Conservation (phyloP, 179 eudicot genomes). For the Camellia oleifera region DNA sequence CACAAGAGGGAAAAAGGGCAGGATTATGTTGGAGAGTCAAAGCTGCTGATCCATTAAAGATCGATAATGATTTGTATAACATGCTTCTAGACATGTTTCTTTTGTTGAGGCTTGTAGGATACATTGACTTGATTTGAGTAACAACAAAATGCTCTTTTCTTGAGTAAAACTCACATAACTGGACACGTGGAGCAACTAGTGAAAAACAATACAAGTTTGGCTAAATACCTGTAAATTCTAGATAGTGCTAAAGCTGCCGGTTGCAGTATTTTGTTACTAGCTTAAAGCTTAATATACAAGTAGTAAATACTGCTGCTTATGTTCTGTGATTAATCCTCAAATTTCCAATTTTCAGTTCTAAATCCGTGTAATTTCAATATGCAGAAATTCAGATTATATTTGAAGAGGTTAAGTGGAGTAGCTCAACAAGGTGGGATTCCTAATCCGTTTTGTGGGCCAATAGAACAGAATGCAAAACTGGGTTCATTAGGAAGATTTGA, state of each 20-base stretch:
- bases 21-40: background rate
- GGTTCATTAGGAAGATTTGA: constrained; percentile 42
- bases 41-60: too few relatives aligned
- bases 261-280: background rate
- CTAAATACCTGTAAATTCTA: background rate
- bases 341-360: constrained; percentile 4
- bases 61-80: background rate
- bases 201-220: background rate
- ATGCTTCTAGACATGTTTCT: background rate
- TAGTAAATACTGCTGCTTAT: background rate
- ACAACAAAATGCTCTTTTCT: background rate
- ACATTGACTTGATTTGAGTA: background rate
- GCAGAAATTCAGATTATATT: constrained; percentile 57
- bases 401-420: constrained; percentile 49
- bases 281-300: background rate
- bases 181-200: background rate
- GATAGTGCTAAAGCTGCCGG: background rate
- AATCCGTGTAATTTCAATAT: constrained; percentile 5
- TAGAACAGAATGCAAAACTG: constrained; percentile 33
- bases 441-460: constrained; percentile 34
- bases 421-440: constrained; percentile 47
- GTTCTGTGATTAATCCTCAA: background rate
- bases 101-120: background rate
- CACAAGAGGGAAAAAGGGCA: background rate
- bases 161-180: background rate